Base-by-base conservation (phyloP, 345 rosid species). In the Eucalyptus virginea region DNA sequence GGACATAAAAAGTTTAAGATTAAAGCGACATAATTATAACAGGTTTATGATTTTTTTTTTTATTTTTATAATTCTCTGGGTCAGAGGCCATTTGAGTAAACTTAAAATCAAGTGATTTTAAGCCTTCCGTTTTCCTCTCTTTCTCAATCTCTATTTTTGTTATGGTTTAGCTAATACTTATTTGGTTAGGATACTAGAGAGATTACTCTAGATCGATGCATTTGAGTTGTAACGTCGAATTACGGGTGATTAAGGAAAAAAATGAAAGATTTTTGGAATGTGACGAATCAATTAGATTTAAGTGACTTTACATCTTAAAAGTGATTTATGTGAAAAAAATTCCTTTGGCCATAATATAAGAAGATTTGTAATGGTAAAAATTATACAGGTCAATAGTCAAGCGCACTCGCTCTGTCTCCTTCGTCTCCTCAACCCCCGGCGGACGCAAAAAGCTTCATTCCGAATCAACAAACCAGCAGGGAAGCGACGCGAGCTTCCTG, bases 51-150 rank as follows among this genome's bases (percentile, higher is more conserved):
- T 12, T 48, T 47, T 47, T 47, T 7, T 37, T 37, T 12, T 48
- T 47, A 11, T 47, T 10, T 47, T 45, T 3, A 45, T 10, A 45
- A 45, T 45, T 45, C 12, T 45, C 48, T 37, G 4, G 37, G 37
- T 48, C 50, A 48, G 4, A 48, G 12, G 50, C 23, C 8, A 32
- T 17, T 67, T 67, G 23, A 67, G 77, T 16, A 16, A 32, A n/a
- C 19, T 32, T 30, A 54, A 54, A 30, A 30, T 65, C 37, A 67
- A n/a, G 3, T 16, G 80, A 67, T 67, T 67, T 67, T 6, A 17
- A 65, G 10, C 77, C 8, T 69, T 34, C 2, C 11, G 0, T 5
- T 16, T 72, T 9, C 4, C 3, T 0, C 14, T 0, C 0, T 17
- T 69, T 69, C 18, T 69, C 12, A 11, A 17, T 17, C 1, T 34